Base-by-base conservation (phyloP, 345 rosid genomes). In the Dimocarpus longan region DNA sequence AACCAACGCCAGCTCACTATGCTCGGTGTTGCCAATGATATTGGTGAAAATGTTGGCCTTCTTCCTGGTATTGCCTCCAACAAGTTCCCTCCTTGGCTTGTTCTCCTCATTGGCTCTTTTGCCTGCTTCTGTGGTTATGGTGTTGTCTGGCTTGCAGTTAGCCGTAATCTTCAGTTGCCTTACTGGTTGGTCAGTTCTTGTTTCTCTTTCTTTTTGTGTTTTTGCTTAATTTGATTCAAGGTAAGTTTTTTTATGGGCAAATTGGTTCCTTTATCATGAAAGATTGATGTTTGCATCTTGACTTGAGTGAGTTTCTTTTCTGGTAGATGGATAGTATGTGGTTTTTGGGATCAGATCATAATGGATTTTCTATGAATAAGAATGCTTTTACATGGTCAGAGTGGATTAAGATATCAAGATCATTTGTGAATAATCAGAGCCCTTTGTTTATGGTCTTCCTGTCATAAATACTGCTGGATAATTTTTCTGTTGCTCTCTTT, bases 1-100 rank as follows among this genome's bases (percentile, higher is more conserved):
- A 92, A 76, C 80, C 96, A 92, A 71, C 91, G 80, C 68, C 93
- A 89, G 87, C 87, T 92, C 43, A 89, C 93, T 39, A 80, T 92
- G 87, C 87, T 90, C 24, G 93, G 96, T 10, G 96, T 90, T 16
- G 96, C 96, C 67, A 87, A 85, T 82, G 93, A 92, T 85, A 75
- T 90, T 54, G 96, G 96, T 5, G 96, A 90, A 82, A 92, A 88
- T 73, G 80, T 90, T 43, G 92, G 93, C 15, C 74, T 92, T 26
- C 78, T 90, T 56, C 91, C 96, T n/a, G 93, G 96, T 2, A 66
- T 89, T 66, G 90, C 86, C 75, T 89, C 85, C 86, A 90, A 92
- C 82, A 88, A 73, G 77, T 82, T 90, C 66, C 93, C 96, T 24
- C 93, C 92, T 75, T 92, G 96, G 96, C 62, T 83, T 57, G 81